Evolutionary conservation across 192 early-diverging fungal genomes (phyloP), one percentile per base, ranked within the genome.

Genomic region (Phlyctochytrium bullatum): DNA sequence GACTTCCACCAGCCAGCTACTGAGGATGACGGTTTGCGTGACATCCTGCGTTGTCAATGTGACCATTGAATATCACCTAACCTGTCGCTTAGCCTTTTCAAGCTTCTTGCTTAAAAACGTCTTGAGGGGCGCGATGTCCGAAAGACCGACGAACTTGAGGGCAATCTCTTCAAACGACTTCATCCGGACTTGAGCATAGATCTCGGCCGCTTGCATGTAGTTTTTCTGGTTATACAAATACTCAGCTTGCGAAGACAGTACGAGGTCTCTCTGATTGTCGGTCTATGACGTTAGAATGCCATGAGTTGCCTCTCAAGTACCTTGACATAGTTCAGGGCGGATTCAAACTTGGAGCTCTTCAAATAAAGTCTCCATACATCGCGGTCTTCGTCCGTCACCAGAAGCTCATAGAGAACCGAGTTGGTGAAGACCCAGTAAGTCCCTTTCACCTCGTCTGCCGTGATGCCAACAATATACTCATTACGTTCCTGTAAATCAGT

Each of bases 291-390:
- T 61, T 63, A 20, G 36, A 12, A 68, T 27, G 59, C 23, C 10
- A 66, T 3, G n/a, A 3, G 20, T 29, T 4, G 62, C 29, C 27
- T 3, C n/a, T 23, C 6, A 14, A 10, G n/a, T 73, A 88, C 88
- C 72, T 89, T 90, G 61, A 91, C 89, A 71, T 90, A 90, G 40
- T 85, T 71, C 29, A 95, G 74, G 1, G 96, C 94, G 1, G 84
- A 69, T 35, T 95, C 92, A 71, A 92, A 99, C 62, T 89, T 80
- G 59, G 89, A 88, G 35, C 86, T 87, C 30, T 88, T 76, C 36
- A 99, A 76, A 70, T 91, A 97, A 1, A 98, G 83, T 33, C 87
- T 83, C 97, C 97, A 99, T 2, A 96, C 89, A 65, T 99, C 89
- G 34, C 94, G 87, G 61, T 94, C 93, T 80, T 99, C 97, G 33